Base-by-base conservation (phyloP, 352 stramenopile genomes). In the Lagenidium sp. region DNA sequence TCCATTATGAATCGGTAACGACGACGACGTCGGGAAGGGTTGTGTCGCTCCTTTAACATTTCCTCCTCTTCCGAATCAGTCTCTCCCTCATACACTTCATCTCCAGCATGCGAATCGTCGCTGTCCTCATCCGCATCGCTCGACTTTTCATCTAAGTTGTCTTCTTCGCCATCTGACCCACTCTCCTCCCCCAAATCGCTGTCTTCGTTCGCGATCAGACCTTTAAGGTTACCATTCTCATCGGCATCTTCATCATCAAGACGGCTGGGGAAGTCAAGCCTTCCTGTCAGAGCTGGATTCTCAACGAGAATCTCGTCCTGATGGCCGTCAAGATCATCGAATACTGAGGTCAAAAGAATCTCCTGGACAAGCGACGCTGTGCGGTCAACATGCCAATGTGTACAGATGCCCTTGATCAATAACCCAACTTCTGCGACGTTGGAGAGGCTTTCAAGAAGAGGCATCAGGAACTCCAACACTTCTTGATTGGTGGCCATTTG, bases 281-380 rank as follows among this genome's bases (percentile, higher is more conserved):
- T 55, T 6, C 57, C 73, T 47, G 50, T 51, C 34, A 87, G 63
- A 20, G 70, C 47, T 16, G 78, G 76, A 38, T 89, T 54, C 30
- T 78, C 70, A 13, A 63, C 39, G 26, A 87, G 47, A 16, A 89
- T 74, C 12, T 85, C 81, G 37, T 89, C 74, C 28, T 83, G 74
- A 36, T 84, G 74, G 30, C 78, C 81, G n/a, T 94, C 78, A 3
- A 94, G 44, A 34, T 94, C 81, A 38, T 94, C 78, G 48, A 91
- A 88, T 4, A 89, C 64, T 7, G 62, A 59, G 11, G 67, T 85
- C 8, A 92, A 55, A 41, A 94, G 42, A 11, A 94, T 47, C 22
- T 85, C 63, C 54, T 94, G 81, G 16, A 94, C 71, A 13, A 94
- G 53, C 7, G 64, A 36, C 3, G 48, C 45, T 28, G 69, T 79